Evolutionary conservation across 2,329 filamentous ascomycete genomes (phyloP).

Genomic region (Hansfordia pulvinata): DNA sequence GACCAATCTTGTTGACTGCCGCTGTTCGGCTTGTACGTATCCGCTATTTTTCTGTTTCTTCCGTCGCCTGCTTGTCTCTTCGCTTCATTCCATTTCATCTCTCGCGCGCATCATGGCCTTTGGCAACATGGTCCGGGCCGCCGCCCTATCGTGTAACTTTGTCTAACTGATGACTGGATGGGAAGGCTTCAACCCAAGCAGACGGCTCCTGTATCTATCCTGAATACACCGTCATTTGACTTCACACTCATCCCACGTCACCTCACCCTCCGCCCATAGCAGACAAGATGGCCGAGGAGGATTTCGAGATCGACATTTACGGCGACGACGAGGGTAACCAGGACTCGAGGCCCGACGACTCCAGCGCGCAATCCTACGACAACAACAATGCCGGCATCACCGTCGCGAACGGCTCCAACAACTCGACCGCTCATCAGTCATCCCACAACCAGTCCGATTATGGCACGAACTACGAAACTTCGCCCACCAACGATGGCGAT

Average conservation of each 20-base stretch:
- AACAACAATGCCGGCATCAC: constrained; percentile 24
- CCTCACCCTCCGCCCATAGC: constrained; percentile 13
- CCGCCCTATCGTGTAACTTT: constrained; percentile 13
- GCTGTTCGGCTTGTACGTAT: constrained; percentile 41
- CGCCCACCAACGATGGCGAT: no score
- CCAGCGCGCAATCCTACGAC: constrained; percentile 23
- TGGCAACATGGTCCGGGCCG: no score
- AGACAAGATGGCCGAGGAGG: constrained; percentile 50
- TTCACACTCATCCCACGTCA: constrained; percentile 14
- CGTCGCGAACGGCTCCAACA: constrained; percentile 20
- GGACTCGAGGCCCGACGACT: constrained; percentile 18
- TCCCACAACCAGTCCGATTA: constrained; percentile 26
- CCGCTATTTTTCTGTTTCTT: constrained; percentile 21
- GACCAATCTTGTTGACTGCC: no score
- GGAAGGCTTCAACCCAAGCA: constrained; percentile 20
- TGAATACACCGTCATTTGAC: constrained; percentile 22
- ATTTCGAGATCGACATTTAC: constrained; percentile 63
- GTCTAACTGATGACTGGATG: constrained; percentile 21
- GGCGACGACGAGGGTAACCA: constrained; percentile 41
- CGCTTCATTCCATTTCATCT: constrained; percentile 7
- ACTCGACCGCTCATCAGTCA: constrained; percentile 10
- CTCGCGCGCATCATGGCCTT: constrained; percentile 6
- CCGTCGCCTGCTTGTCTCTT: constrained; percentile 8
- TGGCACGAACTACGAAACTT: constrained; percentile 20
- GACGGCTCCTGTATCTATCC: constrained; percentile 26